A percentile compares a stretch with the other conserved stretches of the same genome.
Evolutionary conservation across 1,139 yeast genomes (phyloP).

Genomic region (Geotrichum carabidarum): DNA sequence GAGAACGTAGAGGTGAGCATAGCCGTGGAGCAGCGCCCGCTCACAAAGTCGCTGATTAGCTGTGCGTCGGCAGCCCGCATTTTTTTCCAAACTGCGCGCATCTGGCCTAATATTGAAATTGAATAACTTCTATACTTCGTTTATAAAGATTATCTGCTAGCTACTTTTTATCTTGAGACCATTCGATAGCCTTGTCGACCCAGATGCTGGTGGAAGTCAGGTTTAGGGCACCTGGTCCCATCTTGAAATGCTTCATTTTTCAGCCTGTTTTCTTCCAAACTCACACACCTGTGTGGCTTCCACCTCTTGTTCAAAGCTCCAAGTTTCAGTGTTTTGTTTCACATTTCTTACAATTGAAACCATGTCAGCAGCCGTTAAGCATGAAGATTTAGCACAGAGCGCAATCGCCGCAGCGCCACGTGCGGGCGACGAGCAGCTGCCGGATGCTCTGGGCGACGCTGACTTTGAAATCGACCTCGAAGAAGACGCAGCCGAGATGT

Average conservation of each 20-base stretch:
- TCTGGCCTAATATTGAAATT: slow-evolving; percentile 23
- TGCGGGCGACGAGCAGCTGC: background rate
- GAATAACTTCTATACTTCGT: background rate
- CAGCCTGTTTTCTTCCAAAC: too few relatives aligned
- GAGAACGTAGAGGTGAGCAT: slow-evolving; percentile 38
- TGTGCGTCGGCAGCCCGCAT: slow-evolving; percentile 63
- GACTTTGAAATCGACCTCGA: slow-evolving; percentile 8
- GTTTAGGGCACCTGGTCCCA: too few relatives aligned
- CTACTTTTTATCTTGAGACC: too few relatives aligned
- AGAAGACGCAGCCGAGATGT: background rate
- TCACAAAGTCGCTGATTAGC: slow-evolving; percentile 57
- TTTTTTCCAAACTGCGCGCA: slow-evolving; percentile 64
- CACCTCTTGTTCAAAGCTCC: too few relatives aligned
- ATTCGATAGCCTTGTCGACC: too few relatives aligned
- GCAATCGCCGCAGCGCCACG: background rate
- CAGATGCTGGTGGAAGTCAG: too few relatives aligned
- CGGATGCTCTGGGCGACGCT: background rate
- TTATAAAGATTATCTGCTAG: too few relatives aligned
- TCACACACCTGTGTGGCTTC: too few relatives aligned
- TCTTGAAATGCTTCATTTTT: too few relatives aligned
- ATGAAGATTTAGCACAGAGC: background rate
- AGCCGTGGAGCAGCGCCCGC: slow-evolving; percentile 37
- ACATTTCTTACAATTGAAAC: too few relatives aligned
- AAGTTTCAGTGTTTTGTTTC: too few relatives aligned
- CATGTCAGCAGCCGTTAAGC: too few relatives aligned